Base-by-base conservation (phyloP, 2,329 filamentous ascomycete genomes). In the Trichoderma guizhouense region DNA sequence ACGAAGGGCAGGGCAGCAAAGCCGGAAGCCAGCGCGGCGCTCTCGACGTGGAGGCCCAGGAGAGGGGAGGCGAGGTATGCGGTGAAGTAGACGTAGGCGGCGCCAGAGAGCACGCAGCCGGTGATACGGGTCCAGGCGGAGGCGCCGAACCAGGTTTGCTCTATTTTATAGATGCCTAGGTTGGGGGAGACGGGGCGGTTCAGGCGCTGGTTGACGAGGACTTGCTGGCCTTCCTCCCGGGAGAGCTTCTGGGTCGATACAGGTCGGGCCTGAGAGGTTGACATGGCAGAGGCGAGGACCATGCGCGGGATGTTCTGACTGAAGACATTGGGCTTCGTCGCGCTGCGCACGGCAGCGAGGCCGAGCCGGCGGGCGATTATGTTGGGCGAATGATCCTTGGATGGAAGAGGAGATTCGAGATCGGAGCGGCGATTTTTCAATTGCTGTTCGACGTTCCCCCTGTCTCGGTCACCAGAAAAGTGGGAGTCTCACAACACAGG, bases 171-270 rank as follows among this genome's bases (percentile, higher is more conserved):
- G 88, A 97, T 95, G 79, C 84, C 81, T 74, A 98, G 89, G 81
- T 98, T 94, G 70, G 95, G 95, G 60, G 93, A 88, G 77, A 97
- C 87, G 80, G 95, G 95, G 67, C 95, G 95, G 79, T 87, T 83
- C 71, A 91, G 87, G 78, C 95, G 95, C 86, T 98, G 95, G 79
- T 89, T 85, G 78, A 88, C 91, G 80, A 98, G 93, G 83, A 97
- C 89, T 76, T 87, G 80, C 75, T 88, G 78, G 75, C 83, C 88
- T 73, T 91, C 85, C 68, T 82, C 76, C 68, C 83, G 81, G 73
- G 87, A 84, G 77, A 92, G 77, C 79, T 87, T 87, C 77, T 89
- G 82, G 71, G 90, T 90, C 53, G 88, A 84, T 77, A 88, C 84
- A 77, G 80, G 78, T 76, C 86, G 86, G 67, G 79, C 78, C 76